Conservation (phyloP, 768 basidiomycete species). For the Leccinum aurantiacum region DNA sequence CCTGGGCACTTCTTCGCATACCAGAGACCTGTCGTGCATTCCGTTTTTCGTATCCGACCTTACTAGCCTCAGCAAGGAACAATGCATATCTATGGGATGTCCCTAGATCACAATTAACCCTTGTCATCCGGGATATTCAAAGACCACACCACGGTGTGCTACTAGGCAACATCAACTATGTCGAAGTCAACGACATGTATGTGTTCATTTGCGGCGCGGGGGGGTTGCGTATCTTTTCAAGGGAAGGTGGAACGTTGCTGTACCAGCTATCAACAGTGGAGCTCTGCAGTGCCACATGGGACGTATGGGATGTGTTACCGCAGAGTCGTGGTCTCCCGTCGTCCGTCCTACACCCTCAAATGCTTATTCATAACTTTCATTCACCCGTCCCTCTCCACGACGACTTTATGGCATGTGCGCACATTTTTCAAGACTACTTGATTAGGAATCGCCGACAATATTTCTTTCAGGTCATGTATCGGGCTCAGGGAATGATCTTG, state of each 20-base stretch:
- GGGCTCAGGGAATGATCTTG: constrained; percentile 42
- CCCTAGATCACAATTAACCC: constrained; percentile 45
- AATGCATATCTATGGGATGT: constrained; percentile 65
- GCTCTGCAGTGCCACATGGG: constrained; percentile 36
- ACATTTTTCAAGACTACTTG: background rate
- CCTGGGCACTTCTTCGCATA: constrained; percentile 57
- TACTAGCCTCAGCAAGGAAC: constrained; percentile 48
- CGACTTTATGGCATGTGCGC: constrained; percentile 32
- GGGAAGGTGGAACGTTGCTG: constrained; percentile 44
- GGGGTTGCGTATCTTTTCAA: constrained; percentile 54
- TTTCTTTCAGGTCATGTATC: constrained; percentile 43
- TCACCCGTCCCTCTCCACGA: constrained; percentile 1
- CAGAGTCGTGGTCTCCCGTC: constrained; percentile 5
- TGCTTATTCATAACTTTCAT: constrained; percentile 15
- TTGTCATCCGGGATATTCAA: constrained; percentile 35
- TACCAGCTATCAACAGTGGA: constrained; percentile 43
- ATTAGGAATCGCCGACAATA: constrained; percentile 1
- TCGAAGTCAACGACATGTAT: constrained; percentile 59
- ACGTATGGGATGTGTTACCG: constrained; percentile 24
- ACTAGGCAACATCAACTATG: constrained; percentile 54
- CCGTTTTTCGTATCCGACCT: constrained; percentile 65
- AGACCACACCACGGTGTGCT: constrained; percentile 5
- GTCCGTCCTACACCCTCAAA: constrained; percentile 23
- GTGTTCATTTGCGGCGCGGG: constrained; percentile 57
- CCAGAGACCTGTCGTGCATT: constrained; percentile 52